Conservation (phyloP, 495 filamentous ascomycete genomes). For the Tricharina praecox region DNA sequence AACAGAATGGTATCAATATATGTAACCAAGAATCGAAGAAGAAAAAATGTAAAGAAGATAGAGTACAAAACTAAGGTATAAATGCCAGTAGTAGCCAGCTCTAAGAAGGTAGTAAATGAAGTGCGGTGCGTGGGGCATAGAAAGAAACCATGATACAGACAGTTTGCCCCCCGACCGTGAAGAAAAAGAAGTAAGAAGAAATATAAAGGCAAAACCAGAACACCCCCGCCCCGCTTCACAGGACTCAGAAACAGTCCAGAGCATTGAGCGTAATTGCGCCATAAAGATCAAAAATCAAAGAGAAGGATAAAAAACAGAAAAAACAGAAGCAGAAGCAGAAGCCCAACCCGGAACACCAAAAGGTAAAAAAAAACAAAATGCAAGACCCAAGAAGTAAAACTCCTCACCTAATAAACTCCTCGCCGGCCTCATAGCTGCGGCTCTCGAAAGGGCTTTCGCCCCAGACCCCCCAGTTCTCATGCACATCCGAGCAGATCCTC, state of each 20-base stretch:
- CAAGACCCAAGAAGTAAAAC: conserved; percentile 2
- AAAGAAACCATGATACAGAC: too few relatives aligned
- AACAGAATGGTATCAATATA: too few relatives aligned
- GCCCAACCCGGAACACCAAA: conserved; percentile 2
- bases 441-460: conserved; percentile 20
- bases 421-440: conserved; percentile 19
- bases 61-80: too few relatives aligned
- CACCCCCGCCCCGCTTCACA: not conserved
- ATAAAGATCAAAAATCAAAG: conserved; percentile 4
- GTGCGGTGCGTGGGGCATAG: too few relatives aligned
- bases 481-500: conserved; percentile 13
- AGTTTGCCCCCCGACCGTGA: too few relatives aligned
- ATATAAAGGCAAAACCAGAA: conserved; percentile 6
- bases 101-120: too few relatives aligned
- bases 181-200: too few relatives aligned
- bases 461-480: conserved; percentile 18
- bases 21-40: too few relatives aligned
- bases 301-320: conserved; percentile 9
- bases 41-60: too few relatives aligned
- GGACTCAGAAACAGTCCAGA: not conserved
- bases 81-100: too few relatives aligned
- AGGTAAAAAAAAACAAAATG: conserved; percentile 2
- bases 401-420: conserved; percentile 24
- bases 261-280: not conserved
- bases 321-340: conserved; percentile 3